phyloP scores from a whole-genome alignment of 192 early-diverging fungal genomes.

The Funneliformis mosseae region DNA sequence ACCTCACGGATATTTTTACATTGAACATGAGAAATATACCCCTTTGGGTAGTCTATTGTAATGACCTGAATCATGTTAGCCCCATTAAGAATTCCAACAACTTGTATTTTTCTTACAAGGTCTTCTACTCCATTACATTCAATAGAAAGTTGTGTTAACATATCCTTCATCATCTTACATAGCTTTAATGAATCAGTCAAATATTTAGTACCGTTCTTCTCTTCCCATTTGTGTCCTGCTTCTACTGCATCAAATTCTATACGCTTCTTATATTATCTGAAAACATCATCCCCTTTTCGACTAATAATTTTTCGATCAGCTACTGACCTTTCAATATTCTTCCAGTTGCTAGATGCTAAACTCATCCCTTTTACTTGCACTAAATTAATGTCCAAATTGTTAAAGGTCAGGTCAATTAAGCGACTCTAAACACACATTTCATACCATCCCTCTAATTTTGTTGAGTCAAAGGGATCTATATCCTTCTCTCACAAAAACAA shows the following conservation, averaged over 20 bases:
- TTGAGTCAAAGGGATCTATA: neutral
- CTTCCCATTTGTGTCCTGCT: neutral
- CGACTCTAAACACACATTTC: slow-evolving; percentile 5
- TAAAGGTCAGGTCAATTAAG: slow-evolving; percentile 1
- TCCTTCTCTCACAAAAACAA: slow-evolving; percentile 13
- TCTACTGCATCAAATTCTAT: slow-evolving; percentile 24
- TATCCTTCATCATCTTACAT: slow-evolving; percentile 21
- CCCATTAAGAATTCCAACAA: slow-evolving; percentile 14
- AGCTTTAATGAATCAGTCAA: slow-evolving; percentile 6
- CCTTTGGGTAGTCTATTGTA: slow-evolving; percentile 11
- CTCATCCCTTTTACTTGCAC: neutral
- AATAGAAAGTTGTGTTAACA: slow-evolving; percentile 2
- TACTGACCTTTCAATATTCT: neutral
- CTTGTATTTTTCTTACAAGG: slow-evolving; percentile 10
- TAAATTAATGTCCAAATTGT: slow-evolving; percentile 24
- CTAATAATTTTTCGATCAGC: slow-evolving; percentile 1
- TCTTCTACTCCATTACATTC: slow-evolving; percentile 10
- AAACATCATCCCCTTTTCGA: neutral
- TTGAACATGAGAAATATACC: slow-evolving; percentile 5
- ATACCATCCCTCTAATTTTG: slow-evolving; percentile 20
- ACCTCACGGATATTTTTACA: slow-evolving; percentile 10
- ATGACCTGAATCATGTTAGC: slow-evolving; percentile 19
- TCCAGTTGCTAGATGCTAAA: neutral
- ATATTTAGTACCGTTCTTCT: neutral
- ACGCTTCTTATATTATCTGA: neutral